Base-by-base conservation (phyloP, 148 eudicot species). In the Rhododendron ovatum region DNA sequence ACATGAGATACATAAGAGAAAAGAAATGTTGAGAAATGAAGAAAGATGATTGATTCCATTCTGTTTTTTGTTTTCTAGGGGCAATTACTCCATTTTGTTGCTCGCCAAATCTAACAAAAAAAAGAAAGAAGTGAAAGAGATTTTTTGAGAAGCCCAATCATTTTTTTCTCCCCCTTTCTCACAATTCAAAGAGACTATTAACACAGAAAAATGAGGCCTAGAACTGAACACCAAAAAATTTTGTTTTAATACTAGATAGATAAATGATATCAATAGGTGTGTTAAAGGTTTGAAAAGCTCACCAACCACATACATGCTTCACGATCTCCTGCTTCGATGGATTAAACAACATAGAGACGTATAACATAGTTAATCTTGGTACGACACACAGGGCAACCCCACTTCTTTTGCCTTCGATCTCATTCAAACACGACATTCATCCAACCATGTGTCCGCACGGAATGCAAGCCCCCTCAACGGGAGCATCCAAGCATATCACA, bases 281-380 rank as follows among this genome's bases (percentile, higher is more conserved):
- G 33, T 71, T 73, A 10, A 24, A 50, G 9, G 35, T 84, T 55
- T 0, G n/a, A 39, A 35, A 75, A 84, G 15, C 35, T 84, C 81
- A 84, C 86, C 41, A 74, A 84, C 69, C 69, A 59, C 2, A 22
- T 22, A 11, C 28, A 74, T 26, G 63, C 33, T n/a, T 65, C 71
- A 41, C 12, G 30, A n/a, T 41, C 45, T 41, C 45, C 45, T 41
- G 1, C 7, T 41, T 6, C 45, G 6, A 41, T 6, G 26, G 26
- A 30, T 90, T 88, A 97, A 83, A 95, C 99, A 90, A 95, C 87
- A 86, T 93, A 97, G 17, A 97, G 90, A 86, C 93, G 88, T 30
- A 97, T 86, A 74, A 95, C 87, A 77, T 95, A 98, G 86, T 94
- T 95, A 33, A 97, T 93, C 81, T 91, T 89, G 86, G 98, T 80